Percentiles rank a stretch among this genome's conserved stretches.
phyloP scores from a whole-genome alignment of 1,284 basidiomycete species.

The Leccinum solheimii region DNA sequence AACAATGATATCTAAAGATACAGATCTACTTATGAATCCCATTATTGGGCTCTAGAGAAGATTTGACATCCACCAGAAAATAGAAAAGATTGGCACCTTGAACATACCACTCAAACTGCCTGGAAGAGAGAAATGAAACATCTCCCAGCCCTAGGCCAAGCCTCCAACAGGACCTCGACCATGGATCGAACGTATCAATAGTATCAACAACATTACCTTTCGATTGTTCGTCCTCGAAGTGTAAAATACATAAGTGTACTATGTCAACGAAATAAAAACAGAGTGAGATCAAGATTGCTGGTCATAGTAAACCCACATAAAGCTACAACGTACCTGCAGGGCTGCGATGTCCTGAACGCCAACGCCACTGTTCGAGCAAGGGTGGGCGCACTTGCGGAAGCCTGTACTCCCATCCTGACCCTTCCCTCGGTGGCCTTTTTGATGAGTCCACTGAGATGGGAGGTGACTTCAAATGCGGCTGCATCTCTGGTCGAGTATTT shows the following conservation, averaged over 20 bases:
- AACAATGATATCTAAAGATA: too few relatives aligned
- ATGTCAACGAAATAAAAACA: too few relatives aligned
- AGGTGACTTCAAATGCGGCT: conserved; percentile 97
- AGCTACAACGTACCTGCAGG: conserved; percentile 62
- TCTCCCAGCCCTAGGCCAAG: too few relatives aligned
- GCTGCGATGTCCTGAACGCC: conserved; percentile 96
- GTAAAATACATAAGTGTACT: background rate
- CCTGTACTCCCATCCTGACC: conserved; percentile 95
- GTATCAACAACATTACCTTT: conserved; percentile 87
- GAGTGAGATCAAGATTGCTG: conserved; percentile 11
- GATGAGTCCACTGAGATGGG: conserved; percentile 73
- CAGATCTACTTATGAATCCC: too few relatives aligned
- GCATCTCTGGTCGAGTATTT: conserved; percentile 74
- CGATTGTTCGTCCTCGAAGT: conserved; percentile 80
- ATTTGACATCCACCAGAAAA: too few relatives aligned
- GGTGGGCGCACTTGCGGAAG: conserved; percentile 94
- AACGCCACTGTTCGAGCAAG: conserved; percentile 94
- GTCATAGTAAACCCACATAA: conserved; percentile 1
- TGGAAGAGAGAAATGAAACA: too few relatives aligned
- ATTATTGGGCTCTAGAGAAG: too few relatives aligned
- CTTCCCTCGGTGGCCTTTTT: conserved; percentile 92
- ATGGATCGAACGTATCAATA: conserved; percentile 49
- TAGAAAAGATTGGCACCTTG: too few relatives aligned
- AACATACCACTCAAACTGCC: too few relatives aligned
- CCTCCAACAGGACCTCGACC: too few relatives aligned